Evolutionary conservation across 2,329 filamentous ascomycete genomes (phyloP).

Genomic region (Pseudogymnoascus sp.): DNA sequence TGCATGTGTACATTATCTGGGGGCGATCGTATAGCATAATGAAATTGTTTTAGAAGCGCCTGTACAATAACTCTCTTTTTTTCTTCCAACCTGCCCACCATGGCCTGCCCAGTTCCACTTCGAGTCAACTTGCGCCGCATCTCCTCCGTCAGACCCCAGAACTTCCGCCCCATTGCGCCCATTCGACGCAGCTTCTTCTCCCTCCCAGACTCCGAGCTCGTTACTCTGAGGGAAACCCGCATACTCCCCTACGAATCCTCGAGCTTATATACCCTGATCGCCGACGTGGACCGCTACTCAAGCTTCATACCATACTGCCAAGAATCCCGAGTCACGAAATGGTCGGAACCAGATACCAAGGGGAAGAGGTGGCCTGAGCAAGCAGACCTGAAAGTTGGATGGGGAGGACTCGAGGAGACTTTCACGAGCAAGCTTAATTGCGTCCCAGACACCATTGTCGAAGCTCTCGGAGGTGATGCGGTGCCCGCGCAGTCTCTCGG

Average conservation of each 20-base stretch:
- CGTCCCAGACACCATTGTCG: conserved; percentile 62
- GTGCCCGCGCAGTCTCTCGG: conserved; percentile 33
- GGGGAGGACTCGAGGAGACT: conserved; percentile 72
- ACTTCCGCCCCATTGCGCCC: neutral
- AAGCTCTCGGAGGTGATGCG: conserved; percentile 62
- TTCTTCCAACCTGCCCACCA: neutral
- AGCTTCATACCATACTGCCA: conserved; percentile 89
- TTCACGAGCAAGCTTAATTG: conserved; percentile 79
- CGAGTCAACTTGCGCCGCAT: neutral
- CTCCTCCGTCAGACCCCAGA: neutral
- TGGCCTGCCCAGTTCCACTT: neutral
- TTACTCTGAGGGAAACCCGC: conserved; percentile 65
- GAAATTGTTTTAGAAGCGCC: neutral
- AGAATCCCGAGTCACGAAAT: conserved; percentile 66
- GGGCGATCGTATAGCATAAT: neutral
- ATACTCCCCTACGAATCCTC: conserved; percentile 65
- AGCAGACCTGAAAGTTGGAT: conserved; percentile 77
- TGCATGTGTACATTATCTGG: neutral
- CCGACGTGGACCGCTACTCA: conserved; percentile 78
- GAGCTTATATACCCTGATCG: conserved; percentile 75
- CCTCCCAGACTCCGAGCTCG: conserved; percentile 35
- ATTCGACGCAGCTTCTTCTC: conserved; percentile 37
- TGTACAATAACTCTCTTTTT: conserved; percentile 5
- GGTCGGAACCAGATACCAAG: conserved; percentile 48
- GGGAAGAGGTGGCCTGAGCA: conserved; percentile 56